Conservation (phyloP, 805 yeast species). For the Candida ovalis region DNA sequence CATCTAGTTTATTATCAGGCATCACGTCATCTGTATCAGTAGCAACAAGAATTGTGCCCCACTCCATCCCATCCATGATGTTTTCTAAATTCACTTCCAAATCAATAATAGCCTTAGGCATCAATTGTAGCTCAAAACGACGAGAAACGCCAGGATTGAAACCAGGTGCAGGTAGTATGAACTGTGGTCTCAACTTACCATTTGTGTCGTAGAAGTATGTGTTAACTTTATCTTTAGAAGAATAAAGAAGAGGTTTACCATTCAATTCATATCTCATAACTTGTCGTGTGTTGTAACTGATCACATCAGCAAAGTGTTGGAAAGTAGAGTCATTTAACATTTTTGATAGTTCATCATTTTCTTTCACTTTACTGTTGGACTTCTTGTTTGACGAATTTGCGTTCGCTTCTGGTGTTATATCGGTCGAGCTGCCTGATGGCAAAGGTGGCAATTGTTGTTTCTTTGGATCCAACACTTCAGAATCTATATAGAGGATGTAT, state of each 20-base stretch:
- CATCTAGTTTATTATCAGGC: conserved; percentile 47
- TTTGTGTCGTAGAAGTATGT: conserved; percentile 33
- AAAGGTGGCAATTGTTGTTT: conserved; percentile 38
- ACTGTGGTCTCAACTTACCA: conserved; percentile 21
- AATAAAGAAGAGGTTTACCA: conserved; percentile 74
- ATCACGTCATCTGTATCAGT: conserved; percentile 63
- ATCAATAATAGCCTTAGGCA: conserved; percentile 90
- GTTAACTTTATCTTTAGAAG: conserved; percentile 54
- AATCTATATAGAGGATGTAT: conserved; percentile 65
- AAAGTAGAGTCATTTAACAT: conserved; percentile 73
- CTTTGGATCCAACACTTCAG: conserved; percentile 56
- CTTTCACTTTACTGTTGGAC: conserved; percentile 33
- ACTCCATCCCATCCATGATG: conserved; percentile 77
- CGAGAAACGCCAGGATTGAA: conserved; percentile 58
- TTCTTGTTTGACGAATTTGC: conserved; percentile 3
- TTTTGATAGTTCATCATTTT: conserved; percentile 46
- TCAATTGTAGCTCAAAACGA: conserved; percentile 81
- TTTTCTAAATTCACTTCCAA: conserved; percentile 50
- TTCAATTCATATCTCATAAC: conserved; percentile 80
- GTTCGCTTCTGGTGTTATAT: conserved; percentile 1
- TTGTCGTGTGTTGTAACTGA: conserved; percentile 81
- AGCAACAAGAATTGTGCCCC: conserved; percentile 90
- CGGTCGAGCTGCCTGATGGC: conserved; percentile 36
- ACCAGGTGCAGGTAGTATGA: conserved; percentile 53
- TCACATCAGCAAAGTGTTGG: conserved; percentile 69